Base-by-base conservation (phyloP, 2,329 filamentous ascomycete genomes). In the Sporothrix phasma region DNA sequence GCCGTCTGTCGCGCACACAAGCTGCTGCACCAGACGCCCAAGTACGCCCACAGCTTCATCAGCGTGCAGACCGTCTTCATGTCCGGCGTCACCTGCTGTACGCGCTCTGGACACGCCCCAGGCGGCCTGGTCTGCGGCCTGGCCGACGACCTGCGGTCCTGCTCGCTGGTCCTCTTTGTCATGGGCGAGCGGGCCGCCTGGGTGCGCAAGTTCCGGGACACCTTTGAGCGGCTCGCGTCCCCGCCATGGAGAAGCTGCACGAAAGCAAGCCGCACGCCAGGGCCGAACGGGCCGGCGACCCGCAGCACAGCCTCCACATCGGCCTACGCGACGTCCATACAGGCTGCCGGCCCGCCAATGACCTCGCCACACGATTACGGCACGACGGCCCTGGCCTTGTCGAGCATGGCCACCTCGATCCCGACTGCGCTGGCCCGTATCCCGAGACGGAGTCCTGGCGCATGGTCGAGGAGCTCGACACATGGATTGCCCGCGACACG, bases 61-160 rank as follows among this genome's bases (percentile, higher is more conserved):
- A 74, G 75, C 24, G 73, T 78, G 2, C 76, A 78, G 63, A 77
- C 75, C 2, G 73, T 77, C 6, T 78, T 78, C 61, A 75, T 78
- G 0, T 73, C 76, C 1, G 76, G 76, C 5, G 73, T 76, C 13
- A 78, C 1, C 70, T 78, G 59, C 68, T 75, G 2, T 75, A 75
- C 64, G 72, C 70, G 3, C 72, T 76, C 1, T 76, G 74, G 74
- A 79, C 76, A 2, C 76, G 47, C 75, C 74, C n/a, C 73, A 77
- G 45, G 70, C 72, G 37, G 73, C 79, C 10, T 81, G 78, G 78
- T 79, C 77, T 8, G 75, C 79, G n/a, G 73, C 73, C 74, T 80
- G 64, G 77, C 77, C 67, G 78, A 81, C 67, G 78, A 81, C 54
- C 75, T 81, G 58, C 77, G 79, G 37, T 78, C 78, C 3, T 80